A percentile compares a stretch with the other conserved stretches of the same genome.
phyloP scores from a whole-genome alignment of 179 eudicot species.

The Gypsophila paniculata region DNA sequence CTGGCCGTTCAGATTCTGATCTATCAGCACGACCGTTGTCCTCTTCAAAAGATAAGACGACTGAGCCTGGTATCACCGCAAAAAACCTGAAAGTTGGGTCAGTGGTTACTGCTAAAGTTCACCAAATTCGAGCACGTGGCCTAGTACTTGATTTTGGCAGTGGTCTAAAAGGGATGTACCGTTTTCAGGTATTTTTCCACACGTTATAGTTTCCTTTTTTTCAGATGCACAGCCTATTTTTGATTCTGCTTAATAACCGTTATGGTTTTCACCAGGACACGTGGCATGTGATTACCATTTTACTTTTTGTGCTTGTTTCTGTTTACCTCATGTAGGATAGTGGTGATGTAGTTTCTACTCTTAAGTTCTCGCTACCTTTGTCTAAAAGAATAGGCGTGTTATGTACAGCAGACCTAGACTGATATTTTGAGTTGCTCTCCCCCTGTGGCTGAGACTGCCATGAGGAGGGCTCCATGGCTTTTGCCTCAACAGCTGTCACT shows the following conservation, averaged over 20 bases:
- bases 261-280: neutral
- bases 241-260: too few species aligned
- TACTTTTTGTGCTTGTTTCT: neutral
- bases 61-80: slow-evolving; percentile 33
- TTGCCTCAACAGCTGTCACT: neutral
- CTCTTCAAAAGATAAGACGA: slow-evolving; percentile 21
- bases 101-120: slow-evolving; percentile 60
- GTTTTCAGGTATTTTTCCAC: slow-evolving; percentile 63
- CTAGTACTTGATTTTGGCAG: slow-evolving; percentile 82
- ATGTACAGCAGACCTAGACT: neutral
- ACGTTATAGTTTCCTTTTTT: neutral
- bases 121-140: slow-evolving; percentile 83
- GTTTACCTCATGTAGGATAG: neutral
- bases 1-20: slow-evolving; percentile 14
- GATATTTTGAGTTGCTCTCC: neutral
- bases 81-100: slow-evolving; percentile 58
- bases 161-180: slow-evolving; percentile 78
- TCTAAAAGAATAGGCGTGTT: neutral
- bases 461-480: neutral
- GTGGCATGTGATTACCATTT: neutral
- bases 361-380: neutral
- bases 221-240: too few species aligned
- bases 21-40: slow-evolving; percentile 20
- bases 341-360: neutral
- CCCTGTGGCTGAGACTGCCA: neutral